Conservation (phyloP, 2,329 filamentous ascomycete genomes). For the Cladosporium oxysporum region DNA sequence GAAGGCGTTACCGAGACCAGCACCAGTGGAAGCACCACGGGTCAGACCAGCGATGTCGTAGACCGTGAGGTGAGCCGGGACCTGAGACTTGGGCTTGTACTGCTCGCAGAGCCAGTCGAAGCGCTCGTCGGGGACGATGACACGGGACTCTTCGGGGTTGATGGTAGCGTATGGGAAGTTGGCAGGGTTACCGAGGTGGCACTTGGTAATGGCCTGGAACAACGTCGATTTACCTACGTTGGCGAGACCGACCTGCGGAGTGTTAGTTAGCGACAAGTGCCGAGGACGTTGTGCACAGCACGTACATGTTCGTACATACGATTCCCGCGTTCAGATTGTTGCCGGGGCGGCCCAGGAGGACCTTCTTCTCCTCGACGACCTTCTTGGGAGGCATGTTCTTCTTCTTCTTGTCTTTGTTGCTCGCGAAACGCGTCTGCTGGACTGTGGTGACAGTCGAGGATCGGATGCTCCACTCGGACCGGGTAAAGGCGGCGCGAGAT, state of each 20-base stretch:
- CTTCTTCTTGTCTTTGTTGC: constrained; percentile 38
- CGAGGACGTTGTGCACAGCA: constrained; percentile 33
- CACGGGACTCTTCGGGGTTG: constrained; percentile 95
- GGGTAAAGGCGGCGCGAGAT: constrained; percentile 10
- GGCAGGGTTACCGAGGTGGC: constrained; percentile 93
- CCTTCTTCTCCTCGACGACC: constrained; percentile 86
- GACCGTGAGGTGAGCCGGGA: constrained; percentile 96
- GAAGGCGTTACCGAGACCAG: constrained; percentile 96
- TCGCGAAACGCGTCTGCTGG: constrained; percentile 48
- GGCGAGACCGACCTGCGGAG: constrained; percentile 83
- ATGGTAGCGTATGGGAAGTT: constrained; percentile 99
- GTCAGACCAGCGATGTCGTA: constrained; percentile 99
- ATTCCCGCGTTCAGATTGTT: constrained; percentile 99
- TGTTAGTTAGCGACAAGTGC: constrained; percentile 46
- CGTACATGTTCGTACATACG: constrained; percentile 61
- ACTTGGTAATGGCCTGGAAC: constrained; percentile 99
- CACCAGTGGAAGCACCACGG: constrained; percentile 92
- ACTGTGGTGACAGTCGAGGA: constrained; percentile 23
- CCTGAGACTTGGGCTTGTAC: constrained; percentile 95
- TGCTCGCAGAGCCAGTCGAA: constrained; percentile 95
- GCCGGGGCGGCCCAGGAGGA: constrained; percentile 90
- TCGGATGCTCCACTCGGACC: constrained; percentile 18
- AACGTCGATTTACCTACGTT: constrained; percentile 99
- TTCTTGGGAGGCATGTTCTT: constrained; percentile 88
- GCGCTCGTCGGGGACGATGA: constrained; percentile 92